Evolutionary conservation across 2,329 filamentous ascomycete genomes (phyloP), one percentile per base, ranked within the genome.

Genomic region (Colletotrichum sp.): DNA sequence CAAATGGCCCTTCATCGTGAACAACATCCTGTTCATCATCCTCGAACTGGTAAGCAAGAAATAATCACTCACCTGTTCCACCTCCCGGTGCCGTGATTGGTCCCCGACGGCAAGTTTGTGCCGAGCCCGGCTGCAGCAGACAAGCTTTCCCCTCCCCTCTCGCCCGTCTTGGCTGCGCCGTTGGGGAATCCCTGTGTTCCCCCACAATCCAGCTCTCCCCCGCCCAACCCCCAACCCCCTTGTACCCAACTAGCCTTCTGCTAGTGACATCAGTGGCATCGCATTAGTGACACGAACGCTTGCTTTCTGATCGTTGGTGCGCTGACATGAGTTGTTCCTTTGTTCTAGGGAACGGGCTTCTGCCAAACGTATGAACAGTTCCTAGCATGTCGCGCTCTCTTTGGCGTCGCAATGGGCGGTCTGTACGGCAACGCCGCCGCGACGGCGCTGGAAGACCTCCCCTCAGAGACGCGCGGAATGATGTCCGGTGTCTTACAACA

Each of bases 371-470:
- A 94, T 80, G 80, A 87, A 65, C 91, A 94, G 78, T 96, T 96
- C 81, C 87, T 97, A 26, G 94, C 92, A 13, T 94, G 94, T 13
- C 90, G 95, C 55, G 92, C 93, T 57, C 86, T 96, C 5, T 96
- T 96, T 80, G 95, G 94, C 61, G 84, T 96, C 58, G 94, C 94
- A 79, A 96, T 96, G 94, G 95, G 95, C 52, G 95, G 94, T 78
- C 79, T 96, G 3, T 93, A 96, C 83, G 95, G 95, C 72, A 95
- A 95, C 80, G 94, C 93, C 3, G 93, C 94, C 12, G 94, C 94
- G 6, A 96, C 94, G 79, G 94, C 94, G 0, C 88, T 96, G 12
- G 95, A 96, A 81, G 94, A 95, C 80, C 91, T 93, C 75, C 94
- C 93, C 6, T 84, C 87, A 58, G 91, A 93, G 77, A 91, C 93